Evolutionary conservation across 2,329 filamentous ascomycete species (phyloP), one percentile per base, ranked within the genome.

Genomic region (Penicillium corylophilum): DNA sequence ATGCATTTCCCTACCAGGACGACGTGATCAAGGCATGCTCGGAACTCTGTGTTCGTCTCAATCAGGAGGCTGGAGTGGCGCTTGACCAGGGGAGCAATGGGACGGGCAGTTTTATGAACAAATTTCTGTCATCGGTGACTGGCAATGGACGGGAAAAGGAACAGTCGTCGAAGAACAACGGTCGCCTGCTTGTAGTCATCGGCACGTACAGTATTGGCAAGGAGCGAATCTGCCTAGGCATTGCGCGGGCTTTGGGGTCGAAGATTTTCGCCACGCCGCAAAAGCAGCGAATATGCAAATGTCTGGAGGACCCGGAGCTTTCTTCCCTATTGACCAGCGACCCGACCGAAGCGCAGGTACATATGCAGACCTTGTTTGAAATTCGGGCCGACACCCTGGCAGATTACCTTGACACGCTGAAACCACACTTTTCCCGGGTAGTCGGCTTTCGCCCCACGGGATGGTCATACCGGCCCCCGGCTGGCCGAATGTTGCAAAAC

Each of bases 181-280:
- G 89, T 42, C 86, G 90, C 4, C 80, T 99, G 2, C 81, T 99
- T 0, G 89, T 99, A 5, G 84, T 99, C 6, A 95, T 96, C 54
- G 94, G 94, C 40, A 99, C 94, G 0, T 99, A 99, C 74, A 95
- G 89, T 62, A 99, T 99, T 64, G 94, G 94, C 66, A 99, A 99
- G 74, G 94, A 99, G 71, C 87, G 92, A 36, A 92, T 99, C 59
- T 97, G 93, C 68, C 79, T 96, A 28, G 92, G 90, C 39, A 95
- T 99, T 57, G 94, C 94, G 4, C 84, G 87, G 62, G 92, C 92
- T 0, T 79, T 99, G 2, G 79, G 85, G 35, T 89, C 86, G 61
- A 96, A 95, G 67, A 97, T 99, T 56, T 99, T 88, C 66, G 93
- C 93, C 0, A 84, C 90, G 1, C 78, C 90, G 0, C 79, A 82